Evolutionary conservation across 441 rosid species (phyloP).

Genomic region (Mallotus japonicus): DNA sequence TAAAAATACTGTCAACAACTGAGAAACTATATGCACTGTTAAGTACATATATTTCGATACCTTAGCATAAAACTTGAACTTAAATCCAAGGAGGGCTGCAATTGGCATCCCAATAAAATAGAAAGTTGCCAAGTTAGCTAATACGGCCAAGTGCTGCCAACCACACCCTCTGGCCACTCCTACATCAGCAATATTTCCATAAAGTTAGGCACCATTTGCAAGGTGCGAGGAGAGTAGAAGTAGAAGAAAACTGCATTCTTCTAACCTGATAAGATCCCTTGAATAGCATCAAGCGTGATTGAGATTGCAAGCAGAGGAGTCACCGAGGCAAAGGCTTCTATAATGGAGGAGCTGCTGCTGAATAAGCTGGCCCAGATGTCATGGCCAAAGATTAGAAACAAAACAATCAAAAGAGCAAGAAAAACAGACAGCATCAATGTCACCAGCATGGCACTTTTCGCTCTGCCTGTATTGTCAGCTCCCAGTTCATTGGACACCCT

Average conservation of each 20-base stretch:
- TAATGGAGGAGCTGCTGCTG: conserved; percentile 37
- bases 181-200: conserved; percentile 13
- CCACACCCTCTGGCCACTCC: conserved; percentile 71
- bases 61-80: conserved; percentile 43
- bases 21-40: background rate
- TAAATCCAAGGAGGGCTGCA: conserved; percentile 45
- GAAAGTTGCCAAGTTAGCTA: conserved; percentile 45
- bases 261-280: conserved; percentile 58
- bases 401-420: conserved; percentile 43
- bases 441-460: conserved; percentile 51
- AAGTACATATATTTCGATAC: conserved; percentile 19
- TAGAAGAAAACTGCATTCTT: background rate
- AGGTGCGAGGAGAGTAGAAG: too few relatives aligned
- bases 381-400: conserved; percentile 51
- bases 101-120: conserved; percentile 53
- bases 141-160: conserved; percentile 50
- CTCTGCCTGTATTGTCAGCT: conserved; percentile 43
- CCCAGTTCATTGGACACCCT: conserved; percentile 76
- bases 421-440: conserved; percentile 48
- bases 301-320: conserved; percentile 52
- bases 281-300: conserved; percentile 51
- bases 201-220: too few relatives aligned
- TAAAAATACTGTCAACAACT: too few relatives aligned
- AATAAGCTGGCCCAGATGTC: conserved; percentile 60
- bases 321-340: conserved; percentile 46